Evolutionary conservation across 148 eudicot species (phyloP).

Genomic region (Pouteria glomerata): DNA sequence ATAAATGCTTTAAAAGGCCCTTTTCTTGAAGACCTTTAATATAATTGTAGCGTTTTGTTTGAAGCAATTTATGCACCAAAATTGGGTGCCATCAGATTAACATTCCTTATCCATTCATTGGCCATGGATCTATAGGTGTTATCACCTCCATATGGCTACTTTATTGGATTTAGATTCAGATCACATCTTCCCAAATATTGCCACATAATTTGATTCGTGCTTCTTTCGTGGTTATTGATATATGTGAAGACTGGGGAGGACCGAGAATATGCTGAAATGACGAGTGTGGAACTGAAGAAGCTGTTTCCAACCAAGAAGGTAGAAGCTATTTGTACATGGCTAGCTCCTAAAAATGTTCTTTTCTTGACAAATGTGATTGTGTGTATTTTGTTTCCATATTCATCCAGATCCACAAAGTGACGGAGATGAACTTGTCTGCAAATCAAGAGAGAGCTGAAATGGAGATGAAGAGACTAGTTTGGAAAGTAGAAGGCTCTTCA

Average conservation of each 20-base stretch:
- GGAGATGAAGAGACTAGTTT: conserved; percentile 68
- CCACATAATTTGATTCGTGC: background rate
- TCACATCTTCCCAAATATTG: background rate
- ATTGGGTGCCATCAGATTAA: background rate
- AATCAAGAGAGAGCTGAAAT: conserved; percentile 82
- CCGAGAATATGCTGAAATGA: conserved; percentile 56
- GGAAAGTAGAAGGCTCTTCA: conserved; percentile 62
- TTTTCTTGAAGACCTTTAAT: background rate
- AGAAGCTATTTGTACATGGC: conserved; percentile 4
- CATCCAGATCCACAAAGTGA: conserved; percentile 61
- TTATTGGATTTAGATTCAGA: background rate
- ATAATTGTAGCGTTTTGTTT: background rate
- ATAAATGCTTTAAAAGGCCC: background rate
- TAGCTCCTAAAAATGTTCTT: background rate
- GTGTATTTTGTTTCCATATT: background rate
- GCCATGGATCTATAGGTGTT: background rate
- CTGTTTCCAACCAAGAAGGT: conserved; percentile 81
- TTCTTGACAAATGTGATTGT: background rate
- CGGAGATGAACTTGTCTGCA: conserved; percentile 83
- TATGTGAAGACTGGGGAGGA: conserved; percentile 70
- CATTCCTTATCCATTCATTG: background rate
- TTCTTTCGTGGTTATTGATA: conserved; percentile 8
- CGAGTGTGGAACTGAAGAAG: conserved; percentile 69
- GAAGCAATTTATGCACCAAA: background rate
- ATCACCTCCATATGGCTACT: background rate